phyloP scores from a whole-genome alignment of 2,329 filamentous ascomycete genomes.

The Colletotrichum melonis region DNA sequence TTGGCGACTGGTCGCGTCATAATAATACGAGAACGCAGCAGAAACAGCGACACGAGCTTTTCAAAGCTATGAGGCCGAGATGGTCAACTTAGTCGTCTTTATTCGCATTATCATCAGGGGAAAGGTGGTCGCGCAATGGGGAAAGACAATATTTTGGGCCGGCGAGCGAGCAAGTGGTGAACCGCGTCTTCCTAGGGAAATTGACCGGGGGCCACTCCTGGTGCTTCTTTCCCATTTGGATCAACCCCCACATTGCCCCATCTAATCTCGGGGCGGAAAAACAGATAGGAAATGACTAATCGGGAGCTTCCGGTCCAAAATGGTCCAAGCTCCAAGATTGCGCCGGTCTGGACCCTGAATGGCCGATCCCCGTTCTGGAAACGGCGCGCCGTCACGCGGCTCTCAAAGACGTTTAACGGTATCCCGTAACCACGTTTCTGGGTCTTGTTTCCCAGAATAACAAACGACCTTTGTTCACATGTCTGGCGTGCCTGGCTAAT shows the following conservation, averaged over 20 bases:
- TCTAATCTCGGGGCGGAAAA: conserved; percentile 30
- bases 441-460: neutral
- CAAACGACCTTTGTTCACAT: neutral
- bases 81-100: neutral
- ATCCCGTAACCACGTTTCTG: neutral
- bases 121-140: conserved; percentile 24
- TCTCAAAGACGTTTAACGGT: neutral
- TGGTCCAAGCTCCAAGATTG: neutral
- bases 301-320: neutral
- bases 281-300: conserved; percentile 14
- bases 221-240: conserved; percentile 28
- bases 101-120: conserved; percentile 28
- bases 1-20: conserved; percentile 30
- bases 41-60: neutral
- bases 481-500: neutral
- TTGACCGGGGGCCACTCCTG: conserved; percentile 20
- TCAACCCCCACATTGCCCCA: conserved; percentile 22
- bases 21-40: conserved; percentile 8
- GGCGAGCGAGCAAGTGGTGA: conserved; percentile 18
- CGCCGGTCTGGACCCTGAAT: neutral
- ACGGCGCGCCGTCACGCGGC: neutral
- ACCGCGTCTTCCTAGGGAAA: conserved; percentile 26
- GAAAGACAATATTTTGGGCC: conserved; percentile 25
- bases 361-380: neutral
- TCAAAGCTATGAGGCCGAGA: neutral